These are phyloP conservation scores for Bipolaris bicolor DNA, from an alignment of 2,329 filamentous ascomycete species.

Conservation along the genomic window DNA sequence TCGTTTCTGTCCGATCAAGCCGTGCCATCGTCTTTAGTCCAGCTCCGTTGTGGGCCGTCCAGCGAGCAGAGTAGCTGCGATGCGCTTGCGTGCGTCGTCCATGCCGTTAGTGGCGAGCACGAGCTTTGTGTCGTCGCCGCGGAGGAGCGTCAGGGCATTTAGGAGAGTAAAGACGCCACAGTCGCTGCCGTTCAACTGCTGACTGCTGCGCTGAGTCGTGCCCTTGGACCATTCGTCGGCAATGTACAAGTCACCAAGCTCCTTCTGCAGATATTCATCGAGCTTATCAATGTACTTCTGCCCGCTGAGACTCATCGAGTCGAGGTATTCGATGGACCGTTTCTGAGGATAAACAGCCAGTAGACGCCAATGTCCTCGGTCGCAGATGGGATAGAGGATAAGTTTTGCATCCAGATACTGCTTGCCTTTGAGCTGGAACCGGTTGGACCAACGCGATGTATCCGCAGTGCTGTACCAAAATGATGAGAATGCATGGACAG, in stretches of 20 bases:
- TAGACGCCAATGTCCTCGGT: slow-evolving; percentile 71
- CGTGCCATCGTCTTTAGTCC: slow-evolving; percentile 19
- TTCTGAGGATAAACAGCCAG: slow-evolving; percentile 68
- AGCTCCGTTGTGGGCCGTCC: slow-evolving; percentile 45
- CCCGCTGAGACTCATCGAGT: slow-evolving; percentile 63
- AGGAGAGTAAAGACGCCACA: slow-evolving; percentile 80
- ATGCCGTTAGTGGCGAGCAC: slow-evolving; percentile 63
- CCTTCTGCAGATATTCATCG: slow-evolving; percentile 62
- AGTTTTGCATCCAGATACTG: slow-evolving; percentile 71
- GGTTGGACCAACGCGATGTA: slow-evolving; percentile 55
- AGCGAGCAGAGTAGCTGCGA: slow-evolving; percentile 71
- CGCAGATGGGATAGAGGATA: slow-evolving; percentile 73
- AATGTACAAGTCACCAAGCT: slow-evolving; percentile 63
- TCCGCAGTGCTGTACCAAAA: slow-evolving; percentile 68
- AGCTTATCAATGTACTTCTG: slow-evolving; percentile 30
- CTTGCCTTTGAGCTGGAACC: slow-evolving; percentile 40
- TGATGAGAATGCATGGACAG: slow-evolving; percentile 68
- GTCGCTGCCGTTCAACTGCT: slow-evolving; percentile 71
- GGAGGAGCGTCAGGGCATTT: slow-evolving; percentile 68
- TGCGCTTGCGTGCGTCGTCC: slow-evolving; percentile 63
- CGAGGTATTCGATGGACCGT: slow-evolving; percentile 70
- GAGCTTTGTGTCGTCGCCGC: slow-evolving; percentile 45
- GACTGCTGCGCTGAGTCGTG: slow-evolving; percentile 54
- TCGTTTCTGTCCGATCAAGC: neutral
- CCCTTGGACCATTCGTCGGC: slow-evolving; percentile 66